Percentiles rank a stretch among this genome's conserved stretches.
phyloP scores from a whole-genome alignment of 2,329 filamentous ascomycete species.

The Keithomyces neogunnii region DNA sequence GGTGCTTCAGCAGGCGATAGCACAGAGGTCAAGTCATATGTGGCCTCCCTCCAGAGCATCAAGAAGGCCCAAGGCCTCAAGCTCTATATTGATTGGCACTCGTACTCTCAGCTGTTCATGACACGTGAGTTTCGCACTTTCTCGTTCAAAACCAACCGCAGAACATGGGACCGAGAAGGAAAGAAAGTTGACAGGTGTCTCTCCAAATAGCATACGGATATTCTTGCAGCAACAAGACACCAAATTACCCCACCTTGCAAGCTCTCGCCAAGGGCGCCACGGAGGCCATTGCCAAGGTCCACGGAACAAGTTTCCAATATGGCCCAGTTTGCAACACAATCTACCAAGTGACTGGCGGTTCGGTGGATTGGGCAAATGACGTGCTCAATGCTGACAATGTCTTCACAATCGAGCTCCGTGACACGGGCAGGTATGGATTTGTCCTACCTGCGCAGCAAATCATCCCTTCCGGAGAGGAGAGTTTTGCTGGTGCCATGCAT shows the following conservation, averaged over 20 bases:
- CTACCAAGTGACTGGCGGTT: slow-evolving; percentile 44
- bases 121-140: slow-evolving; percentile 43
- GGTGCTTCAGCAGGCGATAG: slow-evolving; percentile 35
- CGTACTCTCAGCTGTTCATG: slow-evolving; percentile 53
- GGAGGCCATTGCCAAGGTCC: slow-evolving; percentile 37
- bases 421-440: slow-evolving; percentile 31
- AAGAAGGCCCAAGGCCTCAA: slow-evolving; percentile 39
- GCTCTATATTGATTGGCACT: slow-evolving; percentile 58
- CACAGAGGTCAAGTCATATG: slow-evolving; percentile 43
- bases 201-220: slow-evolving; percentile 51
- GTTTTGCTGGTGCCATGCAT: slow-evolving; percentile 47
- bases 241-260: slow-evolving; percentile 39
- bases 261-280: slow-evolving; percentile 38
- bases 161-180: no score
- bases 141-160: neutral
- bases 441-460: slow-evolving; percentile 34
- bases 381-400: slow-evolving; percentile 31
- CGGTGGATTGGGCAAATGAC: slow-evolving; percentile 37
- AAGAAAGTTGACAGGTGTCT: slow-evolving; percentile 11
- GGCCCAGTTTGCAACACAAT: slow-evolving; percentile 53
- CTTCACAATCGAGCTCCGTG: slow-evolving; percentile 30
- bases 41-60: slow-evolving; percentile 22
- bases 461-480: slow-evolving; percentile 33
- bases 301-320: slow-evolving; percentile 30
- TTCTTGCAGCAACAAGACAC: slow-evolving; percentile 38